Percentiles rank a stretch among this genome's conserved stretches.
Conservation (phyloP, 495 filamentous ascomycete species). For the Xanthoparmelia taractica region DNA sequence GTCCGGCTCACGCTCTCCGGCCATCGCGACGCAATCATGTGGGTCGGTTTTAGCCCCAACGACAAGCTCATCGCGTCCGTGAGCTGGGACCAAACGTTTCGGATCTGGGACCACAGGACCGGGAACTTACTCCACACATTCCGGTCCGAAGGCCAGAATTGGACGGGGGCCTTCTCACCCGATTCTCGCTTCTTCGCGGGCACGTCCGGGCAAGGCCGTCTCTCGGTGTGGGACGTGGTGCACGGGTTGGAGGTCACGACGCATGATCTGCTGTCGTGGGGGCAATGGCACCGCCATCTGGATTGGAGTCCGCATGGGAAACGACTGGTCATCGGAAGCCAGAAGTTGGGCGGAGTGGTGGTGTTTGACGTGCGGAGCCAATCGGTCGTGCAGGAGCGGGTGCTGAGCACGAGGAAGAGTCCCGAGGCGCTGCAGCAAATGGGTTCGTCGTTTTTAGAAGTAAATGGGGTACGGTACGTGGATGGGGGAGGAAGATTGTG, state of each 20-base stretch:
- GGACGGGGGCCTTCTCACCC: constrained; percentile 27
- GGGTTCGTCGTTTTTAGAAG: not conserved
- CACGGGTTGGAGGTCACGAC: constrained; percentile 19
- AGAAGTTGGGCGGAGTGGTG: not conserved
- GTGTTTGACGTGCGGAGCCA: constrained; percentile 17
- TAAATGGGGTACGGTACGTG: not conserved
- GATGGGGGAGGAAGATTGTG: constrained; percentile 14
- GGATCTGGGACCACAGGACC: constrained; percentile 27
- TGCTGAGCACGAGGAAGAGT: constrained; percentile 12
- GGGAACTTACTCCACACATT: constrained; percentile 26
- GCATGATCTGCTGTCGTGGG: constrained; percentile 16
- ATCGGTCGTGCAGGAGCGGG: constrained; percentile 11
- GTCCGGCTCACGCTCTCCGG: constrained; percentile 24
- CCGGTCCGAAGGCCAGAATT: constrained; percentile 22
- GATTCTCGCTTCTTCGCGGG: constrained; percentile 23
- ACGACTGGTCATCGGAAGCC: constrained; percentile 8
- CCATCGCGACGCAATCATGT: constrained; percentile 33
- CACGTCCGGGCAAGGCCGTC: not conserved
- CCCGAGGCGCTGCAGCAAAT: constrained; percentile 3
- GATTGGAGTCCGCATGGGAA: constrained; percentile 18
- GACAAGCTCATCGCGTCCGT: constrained; percentile 28
- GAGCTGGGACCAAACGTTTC: constrained; percentile 31
- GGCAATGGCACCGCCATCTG: constrained; percentile 4
- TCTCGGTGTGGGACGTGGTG: constrained; percentile 20
- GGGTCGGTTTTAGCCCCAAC: constrained; percentile 30